Evolutionary conservation across 2,329 filamentous ascomycete genomes (phyloP), one percentile per base, ranked within the genome.

Genomic region (Intubia oerlemansii): DNA sequence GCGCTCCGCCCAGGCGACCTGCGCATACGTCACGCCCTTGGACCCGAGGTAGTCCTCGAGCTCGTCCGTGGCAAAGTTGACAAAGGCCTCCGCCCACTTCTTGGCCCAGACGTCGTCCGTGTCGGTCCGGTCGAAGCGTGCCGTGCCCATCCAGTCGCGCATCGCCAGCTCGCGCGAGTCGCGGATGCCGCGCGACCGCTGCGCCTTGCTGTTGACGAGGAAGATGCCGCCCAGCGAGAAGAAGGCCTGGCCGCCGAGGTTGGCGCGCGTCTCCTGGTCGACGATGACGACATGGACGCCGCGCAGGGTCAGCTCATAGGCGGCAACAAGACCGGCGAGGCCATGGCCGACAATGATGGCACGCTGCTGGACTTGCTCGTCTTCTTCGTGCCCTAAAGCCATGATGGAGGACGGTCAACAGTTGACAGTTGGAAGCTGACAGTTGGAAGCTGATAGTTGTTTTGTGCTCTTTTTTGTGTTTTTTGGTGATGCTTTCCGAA

Each of bases 141-240:
- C 66, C 2, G 59, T 61, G 27, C 54, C 55, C 27, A 68, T 37
- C 66, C 66, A 71, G 44, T 71, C 66, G 34, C 58, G 53, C 50
- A 65, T 44, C 4, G 66, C 66, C 12, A 70, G 52, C 38, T 56
- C 57, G 32, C 57, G 58, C 29, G 54, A 59, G 47, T 71, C 66
- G 35, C 52, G 53, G 48, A 71, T 65, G 37, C 66, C 66, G 44
- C 60, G 50, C 30, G 59, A 55, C 4, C 65, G 57, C 48, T 71
- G 66, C 36, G 59, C 52, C 7, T 54, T 41, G 7, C 62, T 66
- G 46, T 70, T 44, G 31, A 71, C 65, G 45, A 59, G 53, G 47
- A 71, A 71, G 16, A 71, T 42, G 20, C 66, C 66, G 19, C 66
- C 66, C 1, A 71, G 55, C 4, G 66, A 71, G 63, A 65, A 71